phyloP scores from a whole-genome alignment of 345 rosid species.

The Gynandropsis gynandra region DNA sequence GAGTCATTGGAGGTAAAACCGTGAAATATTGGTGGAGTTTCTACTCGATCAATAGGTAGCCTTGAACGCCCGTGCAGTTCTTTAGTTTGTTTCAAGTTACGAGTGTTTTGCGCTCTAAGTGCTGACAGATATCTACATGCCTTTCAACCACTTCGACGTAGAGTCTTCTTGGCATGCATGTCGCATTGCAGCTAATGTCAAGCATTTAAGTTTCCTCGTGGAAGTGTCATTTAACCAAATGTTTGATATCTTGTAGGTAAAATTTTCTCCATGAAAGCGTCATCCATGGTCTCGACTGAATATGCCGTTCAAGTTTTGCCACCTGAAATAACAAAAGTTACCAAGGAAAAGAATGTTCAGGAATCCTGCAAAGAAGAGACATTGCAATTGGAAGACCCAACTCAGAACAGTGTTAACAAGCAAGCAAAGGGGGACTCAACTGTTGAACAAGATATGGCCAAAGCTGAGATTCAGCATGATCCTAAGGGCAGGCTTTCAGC shows the following conservation, averaged over 20 bases:
- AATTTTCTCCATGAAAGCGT: constrained; percentile 25
- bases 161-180: too few relatives aligned
- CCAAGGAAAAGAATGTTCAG: constrained; percentile 22
- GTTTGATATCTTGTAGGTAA: constrained; percentile 34
- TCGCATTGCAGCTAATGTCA: too few relatives aligned
- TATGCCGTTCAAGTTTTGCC: constrained; percentile 23
- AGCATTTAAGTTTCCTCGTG: too few relatives aligned
- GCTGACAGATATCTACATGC: too few relatives aligned
- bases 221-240: too few relatives aligned
- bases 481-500: constrained; percentile 31
- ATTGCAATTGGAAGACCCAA: constrained; percentile 26
- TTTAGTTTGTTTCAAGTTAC: too few relatives aligned
- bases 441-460: constrained; percentile 29
- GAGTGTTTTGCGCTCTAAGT: too few relatives aligned
- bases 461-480: constrained; percentile 34
- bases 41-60: too few relatives aligned
- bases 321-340: constrained; percentile 26
- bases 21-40: constrained; percentile 7
- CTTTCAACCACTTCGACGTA: too few relatives aligned
- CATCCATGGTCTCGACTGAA: constrained; percentile 30
- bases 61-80: too few relatives aligned
- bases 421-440: constrained; percentile 31
- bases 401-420: constrained; percentile 26
- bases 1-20: background rate
- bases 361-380: constrained; percentile 34